Base-by-base conservation (phyloP, 2,329 filamentous ascomycete genomes). In the Helminthosporium solani region DNA sequence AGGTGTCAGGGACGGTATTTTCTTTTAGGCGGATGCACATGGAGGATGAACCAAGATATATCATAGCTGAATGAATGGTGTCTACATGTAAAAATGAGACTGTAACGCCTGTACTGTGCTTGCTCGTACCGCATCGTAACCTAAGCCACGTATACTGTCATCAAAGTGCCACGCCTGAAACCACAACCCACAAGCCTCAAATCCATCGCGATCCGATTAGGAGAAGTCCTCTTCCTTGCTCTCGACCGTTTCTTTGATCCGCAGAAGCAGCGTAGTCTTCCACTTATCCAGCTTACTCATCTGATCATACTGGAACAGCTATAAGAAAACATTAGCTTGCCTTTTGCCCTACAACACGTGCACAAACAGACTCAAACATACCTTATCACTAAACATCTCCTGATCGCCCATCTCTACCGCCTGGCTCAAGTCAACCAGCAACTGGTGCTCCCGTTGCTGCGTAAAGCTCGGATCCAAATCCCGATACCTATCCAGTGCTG, bases 241-340 rank as follows among this genome's bases (percentile, higher is more conserved):
- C 73, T 92, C 86, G 60, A 96, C 95, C 43, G 78, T 78, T 61
- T 85, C 85, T 84, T 96, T 96, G 63, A 96, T 80, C 58, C 84
- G 82, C 64, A 95, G 75, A 53, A 96, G 72, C 47, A 96, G 76
- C 25, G 86, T 88, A 40, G 88, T 96, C 86, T 96, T 96, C 92
- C 92, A 97, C 76, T 92, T 94, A 68, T 96, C 91, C 64, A 97
- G 75, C 78, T 94, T 94, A 75, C 85, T 94, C 75, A 96, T 79
- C 75, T 95, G 88, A 70, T 96, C 90, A 66, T 83, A 97, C 69
- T 92, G 85, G 77, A 87, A 95, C 53, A 95, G 72, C 60, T 62
- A 33, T n/a, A 25, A 14, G 1, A 19, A 5, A 33, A 57, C 19
- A 57, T 49, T 23, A 48, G 11, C 33, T 25, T 18, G 14, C 21